Base-by-base conservation (phyloP, 208 protist genomes). In the Polymyxa betae region DNA sequence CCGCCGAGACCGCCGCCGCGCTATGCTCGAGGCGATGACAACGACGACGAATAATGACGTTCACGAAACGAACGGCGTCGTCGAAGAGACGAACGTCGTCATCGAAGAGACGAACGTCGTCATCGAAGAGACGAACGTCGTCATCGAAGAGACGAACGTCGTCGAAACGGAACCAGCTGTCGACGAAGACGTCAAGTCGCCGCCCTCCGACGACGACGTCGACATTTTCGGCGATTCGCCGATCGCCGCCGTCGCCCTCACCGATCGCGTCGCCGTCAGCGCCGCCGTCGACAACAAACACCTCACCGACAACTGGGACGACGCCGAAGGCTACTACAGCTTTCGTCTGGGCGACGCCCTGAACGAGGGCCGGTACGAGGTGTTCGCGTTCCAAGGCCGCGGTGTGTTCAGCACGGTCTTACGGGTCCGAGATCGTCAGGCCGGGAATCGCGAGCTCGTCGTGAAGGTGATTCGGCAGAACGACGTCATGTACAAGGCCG, bases 381-480 rank as follows among this genome's bases (percentile, higher is more conserved):
- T 96, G 52, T 0, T 90, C 32, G 64, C 87, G 32, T 89, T 91
- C 41, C 92, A 94, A 45, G 93, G 95, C 12, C 93, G 93, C 41
- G 96, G 96, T 45, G 95, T 96, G 0, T 97, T 96, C 88, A 93
- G 91, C 82, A 96, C 77, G 40, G 96, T 97, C 0, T 45, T 97
- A 0, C 88, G 91, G 0, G 95, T 95, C 0, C 46, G 89, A 29
- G 93, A 97, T 77, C 88, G 52, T 20, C 5, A 88, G 0, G 54
- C 24, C 10, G 49, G 16, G 54, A 0, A 95, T n/a, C 77, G 88
- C 44, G 93, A 95, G 40, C 90, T 95, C 0, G 95, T 95, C n/a
- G 92, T 96, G n/a, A 96, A 96, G 90, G 93, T 97, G 45, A 94
- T 97, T 40, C 91, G 95, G 46, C 95, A 93, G 68, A 96, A 96